Conservation (phyloP, 78 protist species). For the Dictyostelium discoideum region DNA sequence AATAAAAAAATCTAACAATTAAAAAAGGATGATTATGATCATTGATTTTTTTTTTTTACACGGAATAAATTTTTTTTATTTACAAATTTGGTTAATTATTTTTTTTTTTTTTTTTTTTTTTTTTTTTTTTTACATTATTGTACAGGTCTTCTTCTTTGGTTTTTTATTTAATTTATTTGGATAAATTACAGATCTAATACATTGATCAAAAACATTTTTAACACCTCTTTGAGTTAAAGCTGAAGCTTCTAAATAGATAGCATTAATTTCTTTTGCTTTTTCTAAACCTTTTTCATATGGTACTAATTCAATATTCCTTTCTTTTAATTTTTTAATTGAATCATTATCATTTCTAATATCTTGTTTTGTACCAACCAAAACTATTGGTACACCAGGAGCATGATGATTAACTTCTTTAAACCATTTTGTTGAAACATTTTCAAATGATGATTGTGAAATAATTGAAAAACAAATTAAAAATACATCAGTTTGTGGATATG, state of each 20-base stretch:
- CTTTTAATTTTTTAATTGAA: constrained; percentile 38
- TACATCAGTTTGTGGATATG: constrained; percentile 95
- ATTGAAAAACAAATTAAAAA: constrained; percentile 91
- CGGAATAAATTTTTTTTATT: too few species aligned
- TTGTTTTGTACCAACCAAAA: constrained; percentile 88
- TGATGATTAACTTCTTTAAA: constrained; percentile 90
- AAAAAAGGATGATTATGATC: too few species aligned
- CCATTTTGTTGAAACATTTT: constrained; percentile 91
- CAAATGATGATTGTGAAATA: constrained; percentile 86
- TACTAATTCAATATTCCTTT: constrained; percentile 47
- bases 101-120: constrained; percentile 20
- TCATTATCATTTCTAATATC: constrained; percentile 83
- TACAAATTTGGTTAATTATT: not conserved
- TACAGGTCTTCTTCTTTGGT: constrained; percentile 17
- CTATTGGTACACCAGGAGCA: constrained; percentile 85
- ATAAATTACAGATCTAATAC: constrained; percentile 64
- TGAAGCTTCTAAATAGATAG: constrained; percentile 93
- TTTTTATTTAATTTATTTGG: constrained; percentile 35
- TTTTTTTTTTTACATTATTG: constrained; percentile 35
- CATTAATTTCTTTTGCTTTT: constrained; percentile 76
- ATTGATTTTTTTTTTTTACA: too few species aligned
- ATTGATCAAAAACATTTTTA: constrained; percentile 88
- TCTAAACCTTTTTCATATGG: constrained; percentile 31
- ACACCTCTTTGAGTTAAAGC: constrained; percentile 93
- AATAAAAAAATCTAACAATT: too few species aligned